A percentile compares a stretch with the other conserved stretches of the same genome.
Conservation (phyloP, 345 rosid genomes). For the Eucalyptus marginata region DNA sequence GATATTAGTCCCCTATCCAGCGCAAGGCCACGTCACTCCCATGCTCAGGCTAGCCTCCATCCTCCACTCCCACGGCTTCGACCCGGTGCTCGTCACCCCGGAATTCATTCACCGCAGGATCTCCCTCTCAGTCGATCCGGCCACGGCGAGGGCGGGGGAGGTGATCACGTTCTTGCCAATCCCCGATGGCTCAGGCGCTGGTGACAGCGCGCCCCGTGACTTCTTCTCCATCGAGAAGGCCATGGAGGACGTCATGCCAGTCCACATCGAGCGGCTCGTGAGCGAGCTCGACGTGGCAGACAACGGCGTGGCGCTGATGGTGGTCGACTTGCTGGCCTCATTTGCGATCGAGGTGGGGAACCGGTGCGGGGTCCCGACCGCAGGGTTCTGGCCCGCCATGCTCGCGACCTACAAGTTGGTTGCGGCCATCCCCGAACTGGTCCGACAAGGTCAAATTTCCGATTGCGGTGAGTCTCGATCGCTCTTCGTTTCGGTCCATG, state of each 20-base stretch:
- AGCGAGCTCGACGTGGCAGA: not conserved
- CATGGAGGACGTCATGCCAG: constrained; percentile 52
- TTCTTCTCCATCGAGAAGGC: constrained; percentile 55
- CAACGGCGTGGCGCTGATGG: constrained; percentile 27
- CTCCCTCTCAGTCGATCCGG: not conserved
- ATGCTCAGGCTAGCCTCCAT: constrained; percentile 51
- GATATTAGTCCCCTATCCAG: constrained; percentile 68
- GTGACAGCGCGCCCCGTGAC: constrained; percentile 8
- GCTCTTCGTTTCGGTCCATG: not conserved
- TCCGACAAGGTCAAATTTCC: constrained; percentile 32
- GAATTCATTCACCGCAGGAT: constrained; percentile 45
- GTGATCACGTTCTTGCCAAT: constrained; percentile 20
- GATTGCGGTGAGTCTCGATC: constrained; percentile 20
- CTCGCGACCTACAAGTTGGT: constrained; percentile 46
- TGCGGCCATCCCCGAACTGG: constrained; percentile 49
- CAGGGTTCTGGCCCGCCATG: constrained; percentile 81
- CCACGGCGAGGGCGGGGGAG: no score
- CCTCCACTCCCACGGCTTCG: constrained; percentile 27
- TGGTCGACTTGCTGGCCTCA: constrained; percentile 62
- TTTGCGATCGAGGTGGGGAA: constrained; percentile 51
- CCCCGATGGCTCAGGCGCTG: constrained; percentile 25
- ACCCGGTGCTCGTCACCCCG: constrained; percentile 36
- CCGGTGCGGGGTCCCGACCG: constrained; percentile 36
- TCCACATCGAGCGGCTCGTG: constrained; percentile 37
- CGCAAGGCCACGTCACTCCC: constrained; percentile 78